Evolutionary conservation across 257 asterid genomes (phyloP).

Genomic region (Nicotiana obtusifolia): DNA sequence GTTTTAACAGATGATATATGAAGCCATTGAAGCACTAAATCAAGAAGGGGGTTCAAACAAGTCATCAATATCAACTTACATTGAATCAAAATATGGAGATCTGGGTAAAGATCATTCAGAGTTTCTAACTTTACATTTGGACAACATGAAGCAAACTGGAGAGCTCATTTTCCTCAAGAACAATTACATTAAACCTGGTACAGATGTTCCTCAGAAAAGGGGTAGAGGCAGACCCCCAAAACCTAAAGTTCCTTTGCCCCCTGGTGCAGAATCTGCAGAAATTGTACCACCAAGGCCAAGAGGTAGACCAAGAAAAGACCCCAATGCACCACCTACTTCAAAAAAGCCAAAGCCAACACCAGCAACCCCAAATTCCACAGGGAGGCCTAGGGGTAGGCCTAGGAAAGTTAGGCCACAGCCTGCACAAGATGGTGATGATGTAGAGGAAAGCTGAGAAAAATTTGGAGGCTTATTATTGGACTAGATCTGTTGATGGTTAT

Average conservation of each 20-base stretch:
- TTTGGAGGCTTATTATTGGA: neutral
- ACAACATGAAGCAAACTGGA: slow-evolving; percentile 54
- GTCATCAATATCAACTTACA: slow-evolving; percentile 56
- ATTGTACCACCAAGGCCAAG: slow-evolving; percentile 49
- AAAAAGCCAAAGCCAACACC: slow-evolving; percentile 56
- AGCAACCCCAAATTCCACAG: slow-evolving; percentile 13
- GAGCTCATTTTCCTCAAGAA: slow-evolving; percentile 59
- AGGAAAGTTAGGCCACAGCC: slow-evolving; percentile 61
- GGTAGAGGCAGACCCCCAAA: slow-evolving; percentile 90
- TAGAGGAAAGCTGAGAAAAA: slow-evolving; percentile 17
- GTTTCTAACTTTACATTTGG: slow-evolving; percentile 46
- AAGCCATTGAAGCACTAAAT: slow-evolving; percentile 57
- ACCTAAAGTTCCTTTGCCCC: slow-evolving; percentile 46
- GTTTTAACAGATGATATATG: slow-evolving; percentile 59
- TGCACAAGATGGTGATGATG: slow-evolving; percentile 29
- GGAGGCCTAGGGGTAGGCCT: slow-evolving; percentile 84
- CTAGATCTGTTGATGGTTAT: slow-evolving; percentile 10
- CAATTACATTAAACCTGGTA: slow-evolving; percentile 61
- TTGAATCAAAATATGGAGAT: slow-evolving; percentile 66
- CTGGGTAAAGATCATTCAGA: slow-evolving; percentile 60
- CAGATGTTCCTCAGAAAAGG: slow-evolving; percentile 53
- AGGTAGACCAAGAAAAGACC: slow-evolving; percentile 81
- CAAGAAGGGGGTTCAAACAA: slow-evolving; percentile 66
- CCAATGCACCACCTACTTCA: slow-evolving; percentile 59
- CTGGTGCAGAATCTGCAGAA: slow-evolving; percentile 13